phyloP scores from a whole-genome alignment of 805 yeast genomes.

The Saturnispora sanitii region DNA sequence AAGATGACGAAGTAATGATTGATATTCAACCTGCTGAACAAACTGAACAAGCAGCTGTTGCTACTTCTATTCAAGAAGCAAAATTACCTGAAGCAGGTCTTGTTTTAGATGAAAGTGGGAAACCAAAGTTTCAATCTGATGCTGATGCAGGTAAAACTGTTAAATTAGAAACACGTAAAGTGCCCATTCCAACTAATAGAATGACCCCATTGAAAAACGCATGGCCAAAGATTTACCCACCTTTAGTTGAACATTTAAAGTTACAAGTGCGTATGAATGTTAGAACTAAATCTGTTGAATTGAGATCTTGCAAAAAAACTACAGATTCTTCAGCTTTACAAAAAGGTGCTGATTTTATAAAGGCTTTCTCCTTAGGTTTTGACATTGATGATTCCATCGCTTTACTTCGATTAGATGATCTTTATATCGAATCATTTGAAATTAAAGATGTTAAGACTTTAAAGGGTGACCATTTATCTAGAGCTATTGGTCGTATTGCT shows the following conservation, averaged over 20 bases:
- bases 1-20: constrained; percentile 40
- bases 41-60: constrained; percentile 15
- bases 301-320: constrained; percentile 75
- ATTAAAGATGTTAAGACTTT: constrained; percentile 93
- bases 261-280: constrained; percentile 94
- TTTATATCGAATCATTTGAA: constrained; percentile 94
- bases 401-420: constrained; percentile 83
- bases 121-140: constrained; percentile 75
- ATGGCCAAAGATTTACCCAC: constrained; percentile 94
- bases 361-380: constrained; percentile 92
- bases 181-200: constrained; percentile 94
- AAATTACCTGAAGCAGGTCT: constrained; percentile 30
- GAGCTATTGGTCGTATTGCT: constrained; percentile 99
- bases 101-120: constrained; percentile 77
- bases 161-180: constrained; percentile 77
- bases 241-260: constrained; percentile 88
- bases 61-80: constrained; percentile 17
- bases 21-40: constrained; percentile 17
- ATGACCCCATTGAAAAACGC: constrained; percentile 83
- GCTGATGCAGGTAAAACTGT: constrained; percentile 53
- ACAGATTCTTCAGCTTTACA: constrained; percentile 92
- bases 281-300: constrained; percentile 76
- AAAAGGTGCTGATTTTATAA: constrained; percentile 94
- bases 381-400: constrained; percentile 98
- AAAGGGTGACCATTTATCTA: constrained; percentile 90